Conservation (phyloP, 176 grass and related monocot species). For the Eleusine coracana region DNA sequence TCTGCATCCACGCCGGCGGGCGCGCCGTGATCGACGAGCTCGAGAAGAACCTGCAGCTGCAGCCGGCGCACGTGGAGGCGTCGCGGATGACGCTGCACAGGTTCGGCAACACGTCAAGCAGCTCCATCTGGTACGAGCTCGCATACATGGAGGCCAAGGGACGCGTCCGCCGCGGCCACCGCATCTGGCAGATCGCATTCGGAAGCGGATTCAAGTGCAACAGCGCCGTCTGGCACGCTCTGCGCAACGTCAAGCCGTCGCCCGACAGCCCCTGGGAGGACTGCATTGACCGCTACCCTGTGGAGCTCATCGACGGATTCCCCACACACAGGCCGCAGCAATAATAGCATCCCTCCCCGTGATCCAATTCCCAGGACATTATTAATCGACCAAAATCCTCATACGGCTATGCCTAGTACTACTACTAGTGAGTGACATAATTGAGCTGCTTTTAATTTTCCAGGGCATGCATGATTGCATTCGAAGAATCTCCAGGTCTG, state of each 20-base stretch:
- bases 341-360: conserved; percentile 27
- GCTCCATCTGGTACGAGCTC: conserved; percentile 96
- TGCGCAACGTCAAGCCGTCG: conserved; percentile 70
- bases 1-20: conserved; percentile 93
- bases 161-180: conserved; percentile 67
- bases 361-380: neutral
- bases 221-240: conserved; percentile 83
- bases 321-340: conserved; percentile 47
- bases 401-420: neutral
- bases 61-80: conserved; percentile 74
- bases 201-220: conserved; percentile 97
- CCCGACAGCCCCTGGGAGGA: conserved; percentile 69
- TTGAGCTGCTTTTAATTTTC: neutral
- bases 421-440: conserved; percentile 15
- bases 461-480: conserved; percentile 28
- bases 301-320: conserved; percentile 73
- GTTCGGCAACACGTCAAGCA: conserved; percentile 89
- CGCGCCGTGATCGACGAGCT: conserved; percentile 89
- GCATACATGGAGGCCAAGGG: conserved; percentile 93
- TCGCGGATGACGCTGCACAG: conserved; percentile 92
- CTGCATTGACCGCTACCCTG: conserved; percentile 80
- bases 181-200: conserved; percentile 95
- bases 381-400: conserved; percentile 17
- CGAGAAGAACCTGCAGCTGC: conserved; percentile 89
- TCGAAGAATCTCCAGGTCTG: conserved; percentile 37